phyloP scores from a whole-genome alignment of 441 rosid species.

The Corymbia citriodora region DNA sequence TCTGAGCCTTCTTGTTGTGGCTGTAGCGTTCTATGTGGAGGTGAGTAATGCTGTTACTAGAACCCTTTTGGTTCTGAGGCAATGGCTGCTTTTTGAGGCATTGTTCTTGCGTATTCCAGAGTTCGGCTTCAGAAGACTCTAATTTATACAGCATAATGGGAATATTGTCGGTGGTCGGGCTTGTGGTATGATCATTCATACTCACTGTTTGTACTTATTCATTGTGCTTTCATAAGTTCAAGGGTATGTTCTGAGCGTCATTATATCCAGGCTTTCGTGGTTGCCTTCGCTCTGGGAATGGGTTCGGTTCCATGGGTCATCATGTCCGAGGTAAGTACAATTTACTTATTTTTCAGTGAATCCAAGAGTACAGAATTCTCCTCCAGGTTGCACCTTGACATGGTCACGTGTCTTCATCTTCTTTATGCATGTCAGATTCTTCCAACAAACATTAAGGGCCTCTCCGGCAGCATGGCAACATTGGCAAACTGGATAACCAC shows the following conservation, averaged over 20 bases:
- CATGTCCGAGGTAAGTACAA: slow-evolving; percentile 77
- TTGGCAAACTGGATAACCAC: slow-evolving; percentile 58
- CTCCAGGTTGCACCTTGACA: background rate
- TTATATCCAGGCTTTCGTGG: slow-evolving; percentile 54
- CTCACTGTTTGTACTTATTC: background rate
- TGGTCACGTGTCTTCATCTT: background rate
- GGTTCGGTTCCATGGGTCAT: slow-evolving; percentile 95
- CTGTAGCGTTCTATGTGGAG: slow-evolving; percentile 67
- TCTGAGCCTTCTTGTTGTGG: slow-evolving; percentile 62
- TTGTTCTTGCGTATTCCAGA: slow-evolving; percentile 28
- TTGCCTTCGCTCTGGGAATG: slow-evolving; percentile 76
- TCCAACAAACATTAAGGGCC: slow-evolving; percentile 78
- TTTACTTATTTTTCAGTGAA: background rate
- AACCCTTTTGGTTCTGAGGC: background rate
- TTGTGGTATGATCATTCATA: slow-evolving; percentile 54
- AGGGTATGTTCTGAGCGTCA: background rate
- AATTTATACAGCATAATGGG: slow-evolving; percentile 43
- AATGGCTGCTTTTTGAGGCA: background rate
- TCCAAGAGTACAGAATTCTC: background rate
- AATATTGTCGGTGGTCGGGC: slow-evolving; percentile 74
- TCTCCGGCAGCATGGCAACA: slow-evolving; percentile 89
- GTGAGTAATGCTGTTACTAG: slow-evolving; percentile 18
- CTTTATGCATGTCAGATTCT: slow-evolving; percentile 54
- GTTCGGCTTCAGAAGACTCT: slow-evolving; percentile 40
- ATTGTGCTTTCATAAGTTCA: background rate